Evolutionary conservation across 352 stramenopile genomes (phyloP).

Genomic region (Phytopythium sindhum): DNA sequence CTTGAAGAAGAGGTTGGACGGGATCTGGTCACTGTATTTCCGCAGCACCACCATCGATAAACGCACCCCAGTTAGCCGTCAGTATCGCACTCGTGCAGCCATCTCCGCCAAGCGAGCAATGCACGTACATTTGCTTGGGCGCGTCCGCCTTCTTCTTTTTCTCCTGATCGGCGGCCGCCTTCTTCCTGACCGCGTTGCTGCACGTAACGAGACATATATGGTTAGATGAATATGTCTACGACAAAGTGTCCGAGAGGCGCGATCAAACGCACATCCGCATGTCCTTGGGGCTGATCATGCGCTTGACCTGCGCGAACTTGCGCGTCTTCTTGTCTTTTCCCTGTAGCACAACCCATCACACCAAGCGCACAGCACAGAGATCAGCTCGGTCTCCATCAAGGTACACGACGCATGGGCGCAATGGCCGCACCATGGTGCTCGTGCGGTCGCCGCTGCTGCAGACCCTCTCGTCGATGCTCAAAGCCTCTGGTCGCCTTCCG

Average conservation of each 20-base stretch:
- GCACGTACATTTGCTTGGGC: constrained; percentile 90
- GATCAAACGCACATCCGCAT: constrained; percentile 87
- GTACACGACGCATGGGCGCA: neutral
- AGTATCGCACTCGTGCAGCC: neutral
- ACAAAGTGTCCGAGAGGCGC: neutral
- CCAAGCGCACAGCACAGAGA: neutral
- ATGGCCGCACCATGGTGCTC: constrained; percentile 7
- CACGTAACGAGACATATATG: neutral
- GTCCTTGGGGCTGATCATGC: constrained; percentile 98
- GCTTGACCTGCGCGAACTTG: constrained; percentile 98
- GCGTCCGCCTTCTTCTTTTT: constrained; percentile 90
- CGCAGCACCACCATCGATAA: neutral
- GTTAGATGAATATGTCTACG: constrained; percentile 3
- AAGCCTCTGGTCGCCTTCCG: neutral
- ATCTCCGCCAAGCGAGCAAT: neutral
- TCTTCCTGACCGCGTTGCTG: constrained; percentile 80
- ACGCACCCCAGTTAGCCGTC: neutral
- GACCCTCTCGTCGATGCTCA: neutral
- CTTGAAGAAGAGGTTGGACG: constrained; percentile 99
- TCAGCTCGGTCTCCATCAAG: neutral
- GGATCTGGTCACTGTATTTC: constrained; percentile 88
- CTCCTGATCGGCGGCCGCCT: constrained; percentile 70
- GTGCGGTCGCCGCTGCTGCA: neutral
- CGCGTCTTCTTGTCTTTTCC: constrained; percentile 98
- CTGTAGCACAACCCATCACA: constrained; percentile 21